Evolutionary conservation across 805 yeast genomes (phyloP).

Genomic region (Candida manassasensis): DNA sequence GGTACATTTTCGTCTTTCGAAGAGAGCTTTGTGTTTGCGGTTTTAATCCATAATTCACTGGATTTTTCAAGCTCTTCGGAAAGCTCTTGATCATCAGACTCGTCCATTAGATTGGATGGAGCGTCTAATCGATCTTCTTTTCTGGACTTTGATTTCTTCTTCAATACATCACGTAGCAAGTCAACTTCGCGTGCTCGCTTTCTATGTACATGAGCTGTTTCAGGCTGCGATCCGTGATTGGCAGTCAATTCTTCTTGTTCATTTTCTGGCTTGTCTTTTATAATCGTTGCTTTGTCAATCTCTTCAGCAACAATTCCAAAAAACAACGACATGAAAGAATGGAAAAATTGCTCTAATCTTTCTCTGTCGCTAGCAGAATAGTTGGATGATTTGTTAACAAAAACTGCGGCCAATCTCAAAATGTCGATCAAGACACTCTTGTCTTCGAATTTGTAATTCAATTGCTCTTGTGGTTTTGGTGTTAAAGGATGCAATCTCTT

Average conservation of each 20-base stretch:
- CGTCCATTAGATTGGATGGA: slow-evolving; percentile 22
- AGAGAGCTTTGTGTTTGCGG: slow-evolving; percentile 29
- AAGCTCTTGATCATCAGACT: slow-evolving; percentile 29
- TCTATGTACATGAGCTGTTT: slow-evolving; percentile 25
- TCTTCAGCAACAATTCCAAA: slow-evolving; percentile 54
- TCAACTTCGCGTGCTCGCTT: slow-evolving; percentile 53
- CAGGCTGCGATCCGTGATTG: slow-evolving; percentile 12
- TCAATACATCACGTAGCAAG: slow-evolving; percentile 55
- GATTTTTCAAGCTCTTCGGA: slow-evolving; percentile 30
- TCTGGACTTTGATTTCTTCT: slow-evolving; percentile 42
- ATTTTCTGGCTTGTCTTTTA: slow-evolving; percentile 10
- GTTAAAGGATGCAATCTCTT: slow-evolving; percentile 82
- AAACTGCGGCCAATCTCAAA: slow-evolving; percentile 59
- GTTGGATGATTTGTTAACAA: slow-evolving; percentile 61
- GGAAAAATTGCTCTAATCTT: slow-evolving; percentile 64
- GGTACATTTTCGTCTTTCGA: slow-evolving; percentile 19
- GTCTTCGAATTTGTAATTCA: slow-evolving; percentile 63
- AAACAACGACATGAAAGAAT: slow-evolving; percentile 65
- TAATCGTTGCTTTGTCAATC: slow-evolving; percentile 37
- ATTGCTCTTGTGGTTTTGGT: slow-evolving; percentile 76
- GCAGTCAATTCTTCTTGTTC: slow-evolving; percentile 15
- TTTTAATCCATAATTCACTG: slow-evolving; percentile 41
- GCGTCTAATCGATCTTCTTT: slow-evolving; percentile 32
- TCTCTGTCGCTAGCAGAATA: slow-evolving; percentile 81
- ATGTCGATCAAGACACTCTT: slow-evolving; percentile 69